phyloP scores from a whole-genome alignment of 306 rosid genomes.

The Malus fusca region DNA sequence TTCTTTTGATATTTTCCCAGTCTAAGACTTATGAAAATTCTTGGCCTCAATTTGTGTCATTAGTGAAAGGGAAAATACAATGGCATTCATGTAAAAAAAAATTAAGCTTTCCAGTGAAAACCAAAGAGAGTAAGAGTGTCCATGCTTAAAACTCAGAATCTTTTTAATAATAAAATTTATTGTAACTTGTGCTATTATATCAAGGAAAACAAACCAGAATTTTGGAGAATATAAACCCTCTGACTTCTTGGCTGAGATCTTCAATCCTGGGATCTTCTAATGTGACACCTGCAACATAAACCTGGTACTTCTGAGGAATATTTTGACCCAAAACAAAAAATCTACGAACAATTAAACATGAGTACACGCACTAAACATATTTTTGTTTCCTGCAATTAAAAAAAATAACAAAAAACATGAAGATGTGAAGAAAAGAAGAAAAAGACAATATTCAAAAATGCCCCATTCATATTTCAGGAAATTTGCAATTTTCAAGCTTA shows the following conservation, averaged over 20 bases:
- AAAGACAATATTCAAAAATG: not conserved
- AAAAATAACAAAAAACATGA: not conserved
- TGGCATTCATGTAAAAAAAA: not conserved
- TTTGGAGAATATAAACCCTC: constrained; percentile 95
- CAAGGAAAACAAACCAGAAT: constrained; percentile 67
- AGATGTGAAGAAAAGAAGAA: not conserved
- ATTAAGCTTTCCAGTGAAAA: not conserved
- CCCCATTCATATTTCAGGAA: not conserved
- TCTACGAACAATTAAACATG: not conserved
- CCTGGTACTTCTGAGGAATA: not conserved
- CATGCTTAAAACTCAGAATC: not conserved
- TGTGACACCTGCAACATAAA: constrained; percentile 64
- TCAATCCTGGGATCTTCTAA: constrained; percentile 93
- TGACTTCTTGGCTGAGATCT: constrained; percentile 98
- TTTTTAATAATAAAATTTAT: not conserved
- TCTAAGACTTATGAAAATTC: not conserved
- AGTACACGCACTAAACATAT: not conserved
- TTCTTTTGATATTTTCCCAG: not conserved
- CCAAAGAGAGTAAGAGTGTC: not conserved
- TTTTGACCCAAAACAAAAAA: not conserved
- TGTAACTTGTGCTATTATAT: not conserved
- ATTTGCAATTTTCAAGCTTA: not conserved
- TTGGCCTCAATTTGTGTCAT: not conserved
- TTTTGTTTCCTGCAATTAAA: not conserved
- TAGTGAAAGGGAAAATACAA: not conserved